Conservation (phyloP, 1,284 basidiomycete genomes). For the Chiua sp. region DNA sequence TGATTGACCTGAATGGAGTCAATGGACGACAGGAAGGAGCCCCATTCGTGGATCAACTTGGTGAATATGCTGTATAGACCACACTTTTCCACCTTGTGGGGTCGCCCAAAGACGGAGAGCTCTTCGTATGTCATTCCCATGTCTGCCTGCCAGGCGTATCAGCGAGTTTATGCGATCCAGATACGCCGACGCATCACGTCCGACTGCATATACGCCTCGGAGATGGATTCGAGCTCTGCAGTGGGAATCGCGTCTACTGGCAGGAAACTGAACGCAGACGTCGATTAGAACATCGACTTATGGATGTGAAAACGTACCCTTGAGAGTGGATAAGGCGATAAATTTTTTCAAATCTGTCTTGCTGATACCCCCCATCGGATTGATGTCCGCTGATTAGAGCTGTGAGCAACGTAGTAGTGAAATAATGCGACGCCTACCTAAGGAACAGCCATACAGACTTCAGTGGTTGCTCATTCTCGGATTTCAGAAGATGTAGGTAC, state of each 20-base stretch:
- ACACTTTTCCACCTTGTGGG: slow-evolving; percentile 96
- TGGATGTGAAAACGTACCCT: slow-evolving; percentile 54
- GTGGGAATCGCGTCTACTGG: slow-evolving; percentile 93
- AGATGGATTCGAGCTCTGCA: slow-evolving; percentile 96
- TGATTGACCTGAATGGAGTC: slow-evolving; percentile 72
- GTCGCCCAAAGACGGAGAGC: slow-evolving; percentile 89
- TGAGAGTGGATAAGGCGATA: slow-evolving; percentile 90
- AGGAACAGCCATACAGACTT: slow-evolving; percentile 60
- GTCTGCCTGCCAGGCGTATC: slow-evolving; percentile 63
- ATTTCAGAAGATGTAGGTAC: too few relatives aligned
- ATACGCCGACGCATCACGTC: slow-evolving; percentile 64
- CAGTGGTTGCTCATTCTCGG: too few relatives aligned
- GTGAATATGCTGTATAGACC: slow-evolving; percentile 98
- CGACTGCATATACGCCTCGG: slow-evolving; percentile 91
- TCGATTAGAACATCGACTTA: not conserved
- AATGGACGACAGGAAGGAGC: slow-evolving; percentile 74
- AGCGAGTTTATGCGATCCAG: not conserved
- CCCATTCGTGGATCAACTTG: slow-evolving; percentile 95
- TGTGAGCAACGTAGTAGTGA: not conserved
- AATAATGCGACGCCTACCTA: slow-evolving; percentile 53
- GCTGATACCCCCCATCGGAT: slow-evolving; percentile 97
- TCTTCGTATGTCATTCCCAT: slow-evolving; percentile 99
- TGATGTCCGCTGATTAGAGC: slow-evolving; percentile 83
- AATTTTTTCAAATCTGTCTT: slow-evolving; percentile 98
- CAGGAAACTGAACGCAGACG: slow-evolving; percentile 70